These are phyloP conservation scores for Camillea tinctor DNA, from an alignment of 2,329 filamentous ascomycete genomes.

Conservation along the genomic window DNA sequence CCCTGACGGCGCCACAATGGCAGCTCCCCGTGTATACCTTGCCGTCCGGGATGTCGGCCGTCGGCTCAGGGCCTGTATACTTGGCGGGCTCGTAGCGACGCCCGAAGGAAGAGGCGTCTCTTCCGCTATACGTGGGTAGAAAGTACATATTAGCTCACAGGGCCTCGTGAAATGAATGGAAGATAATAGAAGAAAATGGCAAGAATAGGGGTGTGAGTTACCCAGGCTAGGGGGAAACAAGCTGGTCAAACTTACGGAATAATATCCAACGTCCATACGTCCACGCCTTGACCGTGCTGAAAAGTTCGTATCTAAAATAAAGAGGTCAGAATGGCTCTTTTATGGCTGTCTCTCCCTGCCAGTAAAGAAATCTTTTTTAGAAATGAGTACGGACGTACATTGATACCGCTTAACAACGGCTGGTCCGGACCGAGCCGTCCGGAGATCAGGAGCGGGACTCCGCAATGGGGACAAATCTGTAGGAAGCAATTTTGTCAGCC, in stretches of 20 bases:
- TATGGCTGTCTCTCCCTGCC: neutral
- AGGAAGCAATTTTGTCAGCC: neutral
- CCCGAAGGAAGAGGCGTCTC: conserved; percentile 37
- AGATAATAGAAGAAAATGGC: neutral
- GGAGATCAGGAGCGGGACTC: conserved; percentile 39
- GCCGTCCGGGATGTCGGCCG: conserved; percentile 35
- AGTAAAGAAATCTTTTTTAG: neutral
- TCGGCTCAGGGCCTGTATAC: conserved; percentile 43
- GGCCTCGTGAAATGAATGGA: too few species aligned
- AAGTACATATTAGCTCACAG: neutral
- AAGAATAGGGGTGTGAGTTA: neutral
- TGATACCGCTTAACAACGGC: conserved; percentile 36
- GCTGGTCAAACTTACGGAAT: conserved; percentile 31
- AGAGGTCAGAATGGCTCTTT: neutral
- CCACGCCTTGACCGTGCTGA: conserved; percentile 38
- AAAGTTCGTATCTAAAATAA: conserved; percentile 40
- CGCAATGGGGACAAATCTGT: conserved; percentile 55
- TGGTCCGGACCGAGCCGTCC: conserved; percentile 22
- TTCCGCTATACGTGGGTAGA: conserved; percentile 17
- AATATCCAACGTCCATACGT: conserved; percentile 41
- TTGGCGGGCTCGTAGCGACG: conserved; percentile 34
- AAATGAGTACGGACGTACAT: conserved; percentile 35
- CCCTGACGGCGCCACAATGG: conserved; percentile 50
- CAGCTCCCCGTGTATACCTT: conserved; percentile 50
- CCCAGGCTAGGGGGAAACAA: neutral